Evolutionary conservation across 2,329 filamentous ascomycete species (phyloP), one percentile per base, ranked within the genome.

Genomic region (Nemania abortiva): DNA sequence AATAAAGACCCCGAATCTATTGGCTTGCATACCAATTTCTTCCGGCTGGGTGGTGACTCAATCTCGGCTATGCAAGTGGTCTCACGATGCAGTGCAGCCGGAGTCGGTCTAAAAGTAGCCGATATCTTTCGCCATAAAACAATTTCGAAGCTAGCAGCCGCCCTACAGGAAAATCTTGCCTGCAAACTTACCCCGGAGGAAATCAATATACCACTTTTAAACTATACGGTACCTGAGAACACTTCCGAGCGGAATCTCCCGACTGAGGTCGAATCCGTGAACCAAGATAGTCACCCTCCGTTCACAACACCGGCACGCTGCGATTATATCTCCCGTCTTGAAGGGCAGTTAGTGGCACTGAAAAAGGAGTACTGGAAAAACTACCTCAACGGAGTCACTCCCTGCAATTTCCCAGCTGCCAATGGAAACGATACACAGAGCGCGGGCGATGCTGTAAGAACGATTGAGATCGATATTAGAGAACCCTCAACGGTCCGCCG

Each of bases 41-140:
- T 81, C 65, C 73, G 74, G 2, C 70, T 82, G 0, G 81, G 81
- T 2, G 81, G 81, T 39, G 81, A 82, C 69, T 82, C 81, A 0
- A 76, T 83, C 9, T 61, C 73, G 4, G 81, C 81, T 3, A 84
- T 84, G 74, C 84, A 82, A 53, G 73, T 88, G 2, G 84, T 86
- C 0, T 22, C 65, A n/a, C 45, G 82, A 84, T 57, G 78, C 68
- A 31, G 54, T 68, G 47, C 77, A 73, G 50, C 58, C 65, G 50
- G 45, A 31, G 2, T 72, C 39, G 39, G 9, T 29, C 7, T 66
- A 3, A 75, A 75, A 0, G 78, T 82, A 13, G 50, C 64, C 18
- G 64, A 66, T n/a, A 66, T 66, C 39, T 66, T 66, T 42, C 57
- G 57, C 18, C 20, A 58, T 29, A 66, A 62, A 42, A 57, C 57